phyloP scores from a whole-genome alignment of 768 basidiomycete genomes.

The Macrocybe gigantea region DNA sequence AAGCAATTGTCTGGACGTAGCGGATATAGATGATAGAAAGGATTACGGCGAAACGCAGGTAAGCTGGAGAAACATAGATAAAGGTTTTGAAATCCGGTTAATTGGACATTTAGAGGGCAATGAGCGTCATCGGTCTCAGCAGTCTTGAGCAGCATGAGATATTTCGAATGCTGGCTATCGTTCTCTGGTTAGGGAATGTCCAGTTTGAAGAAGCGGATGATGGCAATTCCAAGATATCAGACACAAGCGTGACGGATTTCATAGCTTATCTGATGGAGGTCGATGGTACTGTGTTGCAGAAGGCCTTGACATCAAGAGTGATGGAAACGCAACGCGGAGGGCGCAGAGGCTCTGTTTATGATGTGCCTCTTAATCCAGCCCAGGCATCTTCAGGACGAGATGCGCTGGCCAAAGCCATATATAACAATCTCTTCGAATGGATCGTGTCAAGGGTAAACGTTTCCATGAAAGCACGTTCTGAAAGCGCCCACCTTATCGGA shows the following conservation, averaged over 20 bases:
- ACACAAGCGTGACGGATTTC: conserved; percentile 90
- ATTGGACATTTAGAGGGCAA: conserved; percentile 61
- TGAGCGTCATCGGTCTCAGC: conserved; percentile 88
- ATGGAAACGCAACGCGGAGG: conserved; percentile 94
- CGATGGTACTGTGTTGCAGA: conserved; percentile 73
- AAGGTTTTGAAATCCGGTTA: conserved; percentile 3
- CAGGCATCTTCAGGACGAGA: conserved; percentile 88
- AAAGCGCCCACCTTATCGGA: conserved; percentile 85
- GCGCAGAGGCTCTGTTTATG: conserved; percentile 91
- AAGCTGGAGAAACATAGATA: conserved; percentile 18
- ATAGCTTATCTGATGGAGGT: conserved; percentile 92
- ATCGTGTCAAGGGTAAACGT: conserved; percentile 94
- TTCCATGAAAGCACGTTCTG: conserved; percentile 86
- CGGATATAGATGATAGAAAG: conserved; percentile 81
- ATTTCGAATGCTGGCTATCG: conserved; percentile 84
- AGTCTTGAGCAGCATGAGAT: conserved; percentile 86
- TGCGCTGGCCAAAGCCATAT: conserved; percentile 92
- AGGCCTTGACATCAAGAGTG: conserved; percentile 77
- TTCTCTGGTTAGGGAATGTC: conserved; percentile 96
- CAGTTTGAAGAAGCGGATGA: conserved; percentile 86
- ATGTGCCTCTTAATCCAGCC: conserved; percentile 89
- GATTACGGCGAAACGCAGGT: conserved; percentile 91
- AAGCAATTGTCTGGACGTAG: conserved; percentile 89
- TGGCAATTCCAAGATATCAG: conserved; percentile 77
- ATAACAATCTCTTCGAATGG: conserved; percentile 99